Percentiles rank a stretch among this genome's conserved stretches.
These are phyloP conservation scores for Zygoascus bituminiphila DNA, from an alignment of 805 yeast genomes.

Conservation along the genomic window DNA sequence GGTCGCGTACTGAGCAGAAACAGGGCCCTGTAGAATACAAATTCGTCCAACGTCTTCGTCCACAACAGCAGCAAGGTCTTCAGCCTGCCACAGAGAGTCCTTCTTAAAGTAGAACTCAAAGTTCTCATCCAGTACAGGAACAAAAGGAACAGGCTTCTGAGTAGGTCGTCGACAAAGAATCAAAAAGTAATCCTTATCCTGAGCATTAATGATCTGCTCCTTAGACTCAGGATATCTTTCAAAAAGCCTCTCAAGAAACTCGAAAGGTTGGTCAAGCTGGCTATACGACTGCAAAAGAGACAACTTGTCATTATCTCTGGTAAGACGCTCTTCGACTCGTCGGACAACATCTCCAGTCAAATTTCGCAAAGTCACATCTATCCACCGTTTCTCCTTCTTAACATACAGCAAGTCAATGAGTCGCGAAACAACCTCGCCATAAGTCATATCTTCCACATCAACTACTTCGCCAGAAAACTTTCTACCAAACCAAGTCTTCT, in stretches of 20 bases:
- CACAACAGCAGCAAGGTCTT: constrained; percentile 91
- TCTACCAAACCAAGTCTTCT: constrained; percentile 95
- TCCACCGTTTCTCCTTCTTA: constrained; percentile 73
- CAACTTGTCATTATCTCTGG: constrained; percentile 35
- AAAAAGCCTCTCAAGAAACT: constrained; percentile 51
- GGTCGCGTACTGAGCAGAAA: constrained; percentile 87
- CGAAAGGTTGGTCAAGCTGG: constrained; percentile 61
- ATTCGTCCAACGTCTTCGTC: constrained; percentile 96
- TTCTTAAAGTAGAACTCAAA: constrained; percentile 96
- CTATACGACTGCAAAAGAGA: constrained; percentile 70
- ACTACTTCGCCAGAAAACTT: constrained; percentile 66
- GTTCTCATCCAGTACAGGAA: constrained; percentile 89
- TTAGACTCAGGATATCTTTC: constrained; percentile 64
- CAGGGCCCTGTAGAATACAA: constrained; percentile 98
- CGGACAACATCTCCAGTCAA: constrained; percentile 79
- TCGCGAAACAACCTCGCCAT: constrained; percentile 81
- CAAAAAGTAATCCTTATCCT: constrained; percentile 90
- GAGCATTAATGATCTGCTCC: constrained; percentile 82
- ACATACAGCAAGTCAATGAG: constrained; percentile 84
- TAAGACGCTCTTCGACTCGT: constrained; percentile 95
- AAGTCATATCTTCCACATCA: constrained; percentile 93
- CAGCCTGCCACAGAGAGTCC: constrained; percentile 98
- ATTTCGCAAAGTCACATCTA: constrained; percentile 77
- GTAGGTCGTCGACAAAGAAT: constrained; percentile 69
- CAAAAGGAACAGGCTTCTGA: constrained; percentile 97